Percentiles rank a stretch among this genome's conserved stretches.
Evolutionary conservation across 257 asterid genomes (phyloP).

Genomic region (Ilex aquifolium): DNA sequence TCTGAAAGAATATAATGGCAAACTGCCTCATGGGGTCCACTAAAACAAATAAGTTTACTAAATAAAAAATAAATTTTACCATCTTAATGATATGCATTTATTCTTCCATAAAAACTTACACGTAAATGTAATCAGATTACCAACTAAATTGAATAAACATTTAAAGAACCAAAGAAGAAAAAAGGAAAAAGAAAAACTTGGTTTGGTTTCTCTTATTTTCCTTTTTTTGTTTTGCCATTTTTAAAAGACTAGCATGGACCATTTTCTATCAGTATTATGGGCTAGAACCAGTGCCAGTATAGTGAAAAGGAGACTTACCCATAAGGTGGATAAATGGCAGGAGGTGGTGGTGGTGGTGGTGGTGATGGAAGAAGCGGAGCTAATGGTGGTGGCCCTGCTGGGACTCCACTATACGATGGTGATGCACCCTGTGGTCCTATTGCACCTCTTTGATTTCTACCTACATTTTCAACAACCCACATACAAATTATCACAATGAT

Average conservation of each 20-base stretch:
- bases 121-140: too few relatives aligned
- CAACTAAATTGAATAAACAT: neutral
- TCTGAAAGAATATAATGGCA: too few relatives aligned
- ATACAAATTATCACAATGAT: neutral
- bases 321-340: constrained; percentile 75
- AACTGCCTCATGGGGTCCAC: too few relatives aligned
- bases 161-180: neutral
- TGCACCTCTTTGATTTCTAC: constrained; percentile 58
- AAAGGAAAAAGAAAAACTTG: too few relatives aligned
- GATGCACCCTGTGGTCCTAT: constrained; percentile 41
- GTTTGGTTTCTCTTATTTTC: too few relatives aligned
- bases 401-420: constrained; percentile 41
- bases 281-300: neutral
- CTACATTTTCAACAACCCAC: constrained; percentile 15
- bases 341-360: constrained; percentile 42
- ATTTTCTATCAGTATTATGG: too few relatives aligned
- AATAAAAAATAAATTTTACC: too few relatives aligned
- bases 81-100: too few relatives aligned
- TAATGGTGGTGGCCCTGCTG: constrained; percentile 20
- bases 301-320: constrained; percentile 45
- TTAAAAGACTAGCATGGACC: too few relatives aligned
- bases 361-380: constrained; percentile 26
- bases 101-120: too few relatives aligned
- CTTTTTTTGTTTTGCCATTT: too few relatives aligned
- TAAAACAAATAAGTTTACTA: too few relatives aligned